A percentile compares a stretch with the other conserved stretches of the same genome.
Evolutionary conservation across 2,329 filamentous ascomycete species (phyloP).

Genomic region (Plenodomus biglobosus): DNA sequence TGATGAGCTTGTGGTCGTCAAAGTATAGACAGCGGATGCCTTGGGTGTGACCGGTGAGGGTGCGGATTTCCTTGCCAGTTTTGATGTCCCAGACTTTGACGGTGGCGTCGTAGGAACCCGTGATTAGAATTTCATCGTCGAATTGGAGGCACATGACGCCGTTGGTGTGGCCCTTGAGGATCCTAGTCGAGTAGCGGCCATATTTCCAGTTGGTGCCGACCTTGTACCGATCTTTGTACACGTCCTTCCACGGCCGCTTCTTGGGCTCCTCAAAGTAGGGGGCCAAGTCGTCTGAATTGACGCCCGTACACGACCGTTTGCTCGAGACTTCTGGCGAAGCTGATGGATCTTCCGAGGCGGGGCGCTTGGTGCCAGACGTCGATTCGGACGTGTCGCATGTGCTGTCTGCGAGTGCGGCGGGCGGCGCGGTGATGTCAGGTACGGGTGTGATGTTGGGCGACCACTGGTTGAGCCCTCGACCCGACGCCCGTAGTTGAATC

Average conservation of each 20-base stretch:
- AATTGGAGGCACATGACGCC: constrained; percentile 80
- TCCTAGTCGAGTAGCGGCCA: constrained; percentile 79
- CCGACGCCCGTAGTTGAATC: constrained; percentile 69
- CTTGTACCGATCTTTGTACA: constrained; percentile 93
- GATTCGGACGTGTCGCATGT: constrained; percentile 18
- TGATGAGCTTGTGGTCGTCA: constrained; percentile 87
- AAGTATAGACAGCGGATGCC: constrained; percentile 91
- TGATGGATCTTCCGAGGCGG: constrained; percentile 24
- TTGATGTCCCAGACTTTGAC: constrained; percentile 97
- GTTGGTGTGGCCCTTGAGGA: constrained; percentile 84
- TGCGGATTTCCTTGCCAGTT: constrained; percentile 82
- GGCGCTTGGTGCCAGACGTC: constrained; percentile 32
- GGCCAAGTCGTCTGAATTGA: constrained; percentile 38
- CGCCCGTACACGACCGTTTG: constrained; percentile 41
- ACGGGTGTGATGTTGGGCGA: constrained; percentile 55
- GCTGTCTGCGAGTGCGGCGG: constrained; percentile 12
- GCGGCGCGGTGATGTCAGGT: constrained; percentile 37
- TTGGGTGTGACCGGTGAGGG: constrained; percentile 76
- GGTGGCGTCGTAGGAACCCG: constrained; percentile 91
- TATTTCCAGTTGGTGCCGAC: constrained; percentile 98
- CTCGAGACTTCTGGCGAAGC: constrained; percentile 26
- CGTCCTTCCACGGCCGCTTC: constrained; percentile 85
- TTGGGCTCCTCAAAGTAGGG: constrained; percentile 54
- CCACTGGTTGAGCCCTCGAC: constrained; percentile 58
- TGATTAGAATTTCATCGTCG: constrained; percentile 86